These are phyloP conservation scores for Solanum hybrid DNA, from an alignment of 305 asterid species.

Conservation along the genomic window DNA sequence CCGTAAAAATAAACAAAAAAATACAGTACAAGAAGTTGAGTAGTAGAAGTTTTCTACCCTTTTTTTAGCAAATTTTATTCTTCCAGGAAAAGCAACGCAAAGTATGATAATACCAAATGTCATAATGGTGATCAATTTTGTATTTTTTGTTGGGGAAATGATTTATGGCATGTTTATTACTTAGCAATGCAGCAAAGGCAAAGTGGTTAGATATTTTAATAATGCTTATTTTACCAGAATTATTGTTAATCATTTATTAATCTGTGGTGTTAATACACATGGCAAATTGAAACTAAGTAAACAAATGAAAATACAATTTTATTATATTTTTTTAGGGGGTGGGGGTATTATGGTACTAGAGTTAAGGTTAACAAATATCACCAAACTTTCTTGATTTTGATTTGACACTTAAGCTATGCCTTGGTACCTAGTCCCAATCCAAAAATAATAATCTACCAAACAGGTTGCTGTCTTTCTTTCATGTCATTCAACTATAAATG, in stretches of 20 bases:
- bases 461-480: neutral
- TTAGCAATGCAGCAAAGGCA: slow-evolving; percentile 3
- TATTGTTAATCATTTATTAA: neutral
- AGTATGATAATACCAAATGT: neutral
- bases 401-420: slow-evolving; percentile 6
- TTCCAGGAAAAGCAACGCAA: slow-evolving; percentile 1
- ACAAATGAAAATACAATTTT: neutral
- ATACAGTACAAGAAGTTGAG: neutral
- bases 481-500: neutral
- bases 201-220: neutral
- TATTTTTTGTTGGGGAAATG: neutral
- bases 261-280: neutral
- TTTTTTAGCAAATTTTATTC: neutral
- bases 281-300: neutral
- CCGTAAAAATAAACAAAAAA: neutral
- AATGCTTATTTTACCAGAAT: neutral
- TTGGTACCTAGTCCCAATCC: slow-evolving; percentile 18
- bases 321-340: neutral
- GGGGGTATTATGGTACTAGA: neutral
- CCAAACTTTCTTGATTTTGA: neutral
- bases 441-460: neutral
- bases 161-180: neutral
- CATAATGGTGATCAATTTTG: neutral
- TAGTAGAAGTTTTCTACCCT: neutral
- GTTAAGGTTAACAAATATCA: neutral